Evolutionary conservation across 805 yeast species (phyloP), one percentile per base, ranked within the genome.

Genomic region (Blastobotrys chiropterorum): DNA sequence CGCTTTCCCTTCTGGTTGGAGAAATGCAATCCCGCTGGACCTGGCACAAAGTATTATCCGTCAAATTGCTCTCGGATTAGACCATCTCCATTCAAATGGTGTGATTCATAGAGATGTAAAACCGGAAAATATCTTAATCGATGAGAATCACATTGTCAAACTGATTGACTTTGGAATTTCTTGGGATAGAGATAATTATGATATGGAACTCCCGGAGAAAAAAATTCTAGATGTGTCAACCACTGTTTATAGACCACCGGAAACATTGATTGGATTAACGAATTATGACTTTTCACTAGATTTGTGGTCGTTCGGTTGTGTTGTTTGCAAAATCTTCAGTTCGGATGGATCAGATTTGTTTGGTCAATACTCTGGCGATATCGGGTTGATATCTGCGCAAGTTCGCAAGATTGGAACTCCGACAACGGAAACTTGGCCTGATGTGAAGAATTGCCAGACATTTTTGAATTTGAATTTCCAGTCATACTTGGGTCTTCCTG

Each of bases 121-220:
- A 66, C 90, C 94, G 0, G 88, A 83, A 47, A 87, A 87, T 63
- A 79, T 87, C 50, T 66, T 88, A 62, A 41, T 70, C 16, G 74
- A 61, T 19, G 48, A 59, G 16, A 62, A 57, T 34, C 50, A 38
- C 67, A 69, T 20, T 30, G 59, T 66, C 5, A 59, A 68, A 5
- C 56, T 84, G 1, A 78, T 81, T 14, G 95, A 88, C 61, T 83
- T 84, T 66, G 94, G 95, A 4, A 76, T 81, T 2, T 82, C 87
- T 39, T 76, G 77, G 48, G 71, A 75, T 52, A 72, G 77, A n/a
- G 34, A 26, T 11, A 26, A 11, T 11, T 11, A 26, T 11, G 86
- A 80, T 56, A 57, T 39, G 3, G 74, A 65, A 34, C 56, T 56
- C 5, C 47, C 53, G 1, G 59, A 63, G 19, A 50, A 56, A 3